A percentile compares a stretch with the other conserved stretches of the same genome.
Conservation (phyloP, 306 rosid genomes). For the Styphnolobium japonicum region DNA sequence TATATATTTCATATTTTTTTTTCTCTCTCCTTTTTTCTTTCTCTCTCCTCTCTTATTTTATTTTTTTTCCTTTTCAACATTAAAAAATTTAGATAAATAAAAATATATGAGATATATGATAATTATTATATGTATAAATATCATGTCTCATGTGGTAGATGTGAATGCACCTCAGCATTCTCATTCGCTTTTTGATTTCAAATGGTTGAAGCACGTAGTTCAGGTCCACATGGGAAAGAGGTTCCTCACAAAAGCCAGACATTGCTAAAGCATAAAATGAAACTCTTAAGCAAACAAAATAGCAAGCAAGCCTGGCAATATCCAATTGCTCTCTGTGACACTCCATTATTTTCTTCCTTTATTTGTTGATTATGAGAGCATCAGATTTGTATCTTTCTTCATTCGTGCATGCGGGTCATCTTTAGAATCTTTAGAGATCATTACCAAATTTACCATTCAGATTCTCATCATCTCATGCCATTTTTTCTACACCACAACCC, state of each 20-base stretch:
- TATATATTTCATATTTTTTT: no score
- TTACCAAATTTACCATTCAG: slow-evolving; percentile 21
- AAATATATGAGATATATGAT: no score
- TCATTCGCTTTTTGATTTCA: not conserved
- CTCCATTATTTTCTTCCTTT: not conserved
- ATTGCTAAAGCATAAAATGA: not conserved
- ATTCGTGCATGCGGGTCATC: slow-evolving; percentile 31
- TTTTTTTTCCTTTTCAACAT: no score
- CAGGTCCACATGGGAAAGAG: slow-evolving; percentile 21
- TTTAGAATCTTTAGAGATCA: slow-evolving; percentile 32
- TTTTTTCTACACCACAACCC: slow-evolving; percentile 14
- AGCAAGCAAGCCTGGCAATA: not conserved
- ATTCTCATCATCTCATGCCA: slow-evolving; percentile 24
- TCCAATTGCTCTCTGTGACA: not conserved
- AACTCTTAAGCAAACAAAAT: not conserved
- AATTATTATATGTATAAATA: no score
- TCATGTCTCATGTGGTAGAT: no score
- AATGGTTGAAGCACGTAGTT: not conserved
- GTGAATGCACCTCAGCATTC: slow-evolving; percentile 13
- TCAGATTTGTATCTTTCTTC: slow-evolving; percentile 15
- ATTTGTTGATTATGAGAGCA: slow-evolving; percentile 8
- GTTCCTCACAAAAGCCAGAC: not conserved
- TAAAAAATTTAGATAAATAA: no score
- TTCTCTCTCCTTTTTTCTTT: no score
- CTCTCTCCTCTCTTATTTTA: no score